Evolutionary conservation across 1,284 basidiomycete species (phyloP).

Genomic region (Chalciporus piperatoides): DNA sequence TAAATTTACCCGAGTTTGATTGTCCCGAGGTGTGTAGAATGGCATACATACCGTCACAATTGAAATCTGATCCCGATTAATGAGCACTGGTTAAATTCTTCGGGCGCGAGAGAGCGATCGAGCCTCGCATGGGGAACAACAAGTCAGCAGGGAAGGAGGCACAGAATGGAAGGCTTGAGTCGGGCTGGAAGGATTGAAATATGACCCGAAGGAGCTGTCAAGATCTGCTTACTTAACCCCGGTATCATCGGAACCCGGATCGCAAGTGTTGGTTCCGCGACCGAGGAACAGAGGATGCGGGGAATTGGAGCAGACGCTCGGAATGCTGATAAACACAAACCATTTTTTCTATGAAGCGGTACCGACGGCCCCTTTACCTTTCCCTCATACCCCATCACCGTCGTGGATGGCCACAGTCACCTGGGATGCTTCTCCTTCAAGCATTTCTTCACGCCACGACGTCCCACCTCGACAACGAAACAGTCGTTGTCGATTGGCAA

Average conservation of each 20-base stretch:
- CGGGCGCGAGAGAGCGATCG: too few species aligned
- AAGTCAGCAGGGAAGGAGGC: not conserved
- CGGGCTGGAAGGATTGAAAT: not conserved
- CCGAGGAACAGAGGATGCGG: constrained; percentile 11
- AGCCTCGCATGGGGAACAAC: not conserved
- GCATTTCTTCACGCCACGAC: constrained; percentile 18
- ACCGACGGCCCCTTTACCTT: constrained; percentile 6
- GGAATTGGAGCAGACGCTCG: constrained; percentile 14
- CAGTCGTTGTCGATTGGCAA: not conserved
- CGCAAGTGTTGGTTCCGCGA: constrained; percentile 17
- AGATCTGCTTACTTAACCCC: constrained; percentile 11
- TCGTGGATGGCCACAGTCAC: constrained; percentile 23
- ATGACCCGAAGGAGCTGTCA: not conserved
- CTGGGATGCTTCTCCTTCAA: constrained; percentile 22
- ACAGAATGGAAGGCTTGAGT: too few species aligned
- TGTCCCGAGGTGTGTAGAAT: too few species aligned
- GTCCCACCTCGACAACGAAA: not conserved
- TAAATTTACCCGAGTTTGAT: too few species aligned
- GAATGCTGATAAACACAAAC: constrained; percentile 32
- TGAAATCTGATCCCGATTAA: too few species aligned
- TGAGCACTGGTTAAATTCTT: not conserved
- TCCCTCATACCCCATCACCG: constrained; percentile 3
- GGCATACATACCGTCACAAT: too few species aligned
- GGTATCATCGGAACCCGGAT: constrained; percentile 27
- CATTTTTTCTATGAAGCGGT: constrained; percentile 20